These are phyloP conservation scores for Rosa lucieae DNA, from an alignment of 306 rosid genomes.

Conservation along the genomic window DNA sequence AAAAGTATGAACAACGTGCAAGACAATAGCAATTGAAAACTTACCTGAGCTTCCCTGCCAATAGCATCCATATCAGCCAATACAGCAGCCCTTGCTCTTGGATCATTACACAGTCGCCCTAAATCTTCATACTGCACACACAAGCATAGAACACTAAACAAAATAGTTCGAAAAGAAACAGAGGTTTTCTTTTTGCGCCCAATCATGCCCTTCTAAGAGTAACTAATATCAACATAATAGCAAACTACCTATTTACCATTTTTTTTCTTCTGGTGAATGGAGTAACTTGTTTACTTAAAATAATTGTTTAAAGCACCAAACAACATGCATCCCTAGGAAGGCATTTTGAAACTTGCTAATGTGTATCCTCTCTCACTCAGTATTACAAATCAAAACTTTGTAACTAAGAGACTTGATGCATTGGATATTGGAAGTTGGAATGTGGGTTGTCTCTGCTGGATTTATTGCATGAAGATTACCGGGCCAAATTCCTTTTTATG, in stretches of 20 bases:
- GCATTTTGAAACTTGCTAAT: neutral
- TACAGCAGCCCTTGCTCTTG: slow-evolving; percentile 73
- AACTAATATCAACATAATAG: neutral
- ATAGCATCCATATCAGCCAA: slow-evolving; percentile 85
- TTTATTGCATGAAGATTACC: slow-evolving; percentile 4
- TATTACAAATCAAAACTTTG: neutral
- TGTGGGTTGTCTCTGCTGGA: neutral
- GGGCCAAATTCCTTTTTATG: neutral
- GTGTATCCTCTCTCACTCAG: neutral
- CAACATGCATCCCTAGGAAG: neutral
- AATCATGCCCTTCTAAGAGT: neutral
- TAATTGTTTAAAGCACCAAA: neutral
- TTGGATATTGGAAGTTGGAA: neutral
- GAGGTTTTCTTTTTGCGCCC: neutral
- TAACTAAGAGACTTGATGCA: neutral
- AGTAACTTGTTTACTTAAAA: neutral
- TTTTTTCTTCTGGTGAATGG: neutral
- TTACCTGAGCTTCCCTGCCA: slow-evolving; percentile 87
- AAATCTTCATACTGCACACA: slow-evolving; percentile 57
- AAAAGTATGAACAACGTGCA: neutral
- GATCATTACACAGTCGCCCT: slow-evolving; percentile 78
- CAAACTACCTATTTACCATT: neutral
- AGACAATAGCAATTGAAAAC: slow-evolving; percentile 22
- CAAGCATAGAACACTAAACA: slow-evolving; percentile 17
- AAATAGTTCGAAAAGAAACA: neutral